Conservation (phyloP, 2,329 filamentous ascomycete genomes). For the Phoma herbarum region DNA sequence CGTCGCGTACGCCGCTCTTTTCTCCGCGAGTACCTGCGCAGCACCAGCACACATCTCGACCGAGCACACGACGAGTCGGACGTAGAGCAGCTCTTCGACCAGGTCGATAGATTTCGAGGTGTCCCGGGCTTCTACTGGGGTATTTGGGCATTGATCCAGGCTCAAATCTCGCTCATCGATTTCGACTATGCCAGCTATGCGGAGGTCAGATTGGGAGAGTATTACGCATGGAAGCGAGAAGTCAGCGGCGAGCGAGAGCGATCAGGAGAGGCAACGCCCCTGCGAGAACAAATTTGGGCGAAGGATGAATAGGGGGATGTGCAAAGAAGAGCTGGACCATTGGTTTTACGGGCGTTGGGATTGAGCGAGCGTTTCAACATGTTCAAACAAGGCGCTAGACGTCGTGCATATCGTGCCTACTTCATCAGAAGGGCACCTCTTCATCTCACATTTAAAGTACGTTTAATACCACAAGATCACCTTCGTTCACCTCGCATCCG, state of each 20-base stretch:
- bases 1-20: slow-evolving; percentile 79
- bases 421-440: slow-evolving; percentile 14
- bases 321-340: slow-evolving; percentile 2
- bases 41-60: slow-evolving; percentile 65
- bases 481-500: background rate
- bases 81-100: slow-evolving; percentile 72
- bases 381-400: slow-evolving; percentile 17
- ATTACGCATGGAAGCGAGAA: slow-evolving; percentile 82
- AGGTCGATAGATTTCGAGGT: slow-evolving; percentile 88
- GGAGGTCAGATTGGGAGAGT: slow-evolving; percentile 84
- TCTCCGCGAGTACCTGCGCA: slow-evolving; percentile 80
- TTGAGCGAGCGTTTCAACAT: slow-evolving; percentile 23
- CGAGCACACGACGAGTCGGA: slow-evolving; percentile 62
- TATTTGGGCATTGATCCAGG: slow-evolving; percentile 95
- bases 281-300: slow-evolving; percentile 18
- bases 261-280: slow-evolving; percentile 17
- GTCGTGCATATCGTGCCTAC: slow-evolving; percentile 15
- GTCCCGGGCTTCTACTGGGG: slow-evolving; percentile 92
- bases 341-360: slow-evolving; percentile 14
- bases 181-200: slow-evolving; percentile 97
- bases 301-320: slow-evolving; percentile 10
- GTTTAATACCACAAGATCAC: slow-evolving; percentile 13
- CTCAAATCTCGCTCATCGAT: slow-evolving; percentile 91
- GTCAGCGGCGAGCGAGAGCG: slow-evolving; percentile 15
- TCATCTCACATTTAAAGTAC: slow-evolving; percentile 3